phyloP scores from a whole-genome alignment of 2,329 filamentous ascomycete genomes.

The Drechmeria coniospora region DNA sequence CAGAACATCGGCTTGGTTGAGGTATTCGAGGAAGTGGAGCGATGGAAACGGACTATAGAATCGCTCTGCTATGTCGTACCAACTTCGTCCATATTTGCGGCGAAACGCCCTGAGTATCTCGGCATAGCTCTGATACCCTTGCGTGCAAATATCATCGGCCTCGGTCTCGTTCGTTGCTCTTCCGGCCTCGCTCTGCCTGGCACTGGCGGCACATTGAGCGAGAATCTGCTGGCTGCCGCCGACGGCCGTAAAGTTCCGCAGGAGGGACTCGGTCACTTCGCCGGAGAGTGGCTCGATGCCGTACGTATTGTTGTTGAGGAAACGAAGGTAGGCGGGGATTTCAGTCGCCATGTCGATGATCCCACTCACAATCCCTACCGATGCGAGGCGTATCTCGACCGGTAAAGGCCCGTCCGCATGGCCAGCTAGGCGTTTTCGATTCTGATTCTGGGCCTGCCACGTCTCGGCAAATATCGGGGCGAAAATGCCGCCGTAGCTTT shows the following conservation, averaged over 20 bases:
- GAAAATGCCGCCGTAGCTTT: conserved; percentile 58
- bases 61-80: conserved; percentile 46
- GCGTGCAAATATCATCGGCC: too few relatives aligned
- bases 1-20: conserved; percentile 44
- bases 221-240: conserved; percentile 42
- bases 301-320: conserved; percentile 51
- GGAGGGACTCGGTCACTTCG: conserved; percentile 32
- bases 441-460: conserved; percentile 49
- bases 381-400: conserved; percentile 42
- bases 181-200: too few relatives aligned
- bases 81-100: conserved; percentile 36
- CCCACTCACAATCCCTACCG: conserved; percentile 57
- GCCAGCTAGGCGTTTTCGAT: conserved; percentile 37
- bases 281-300: conserved; percentile 40
- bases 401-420: conserved; percentile 31
- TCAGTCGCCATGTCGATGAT: conserved; percentile 52
- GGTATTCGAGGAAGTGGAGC: conserved; percentile 43
- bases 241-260: conserved; percentile 12
- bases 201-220: too few relatives aligned
- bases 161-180: too few relatives aligned
- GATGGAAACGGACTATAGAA: conserved; percentile 46
- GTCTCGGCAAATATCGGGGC: conserved; percentile 46
- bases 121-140: too few relatives aligned
- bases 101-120: too few relatives aligned
- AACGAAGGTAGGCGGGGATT: conserved; percentile 37